Percentiles rank a stretch among this genome's conserved stretches.
Evolutionary conservation across 129 eudicot genomes (phyloP).

Genomic region (Erigeron canadensis): DNA sequence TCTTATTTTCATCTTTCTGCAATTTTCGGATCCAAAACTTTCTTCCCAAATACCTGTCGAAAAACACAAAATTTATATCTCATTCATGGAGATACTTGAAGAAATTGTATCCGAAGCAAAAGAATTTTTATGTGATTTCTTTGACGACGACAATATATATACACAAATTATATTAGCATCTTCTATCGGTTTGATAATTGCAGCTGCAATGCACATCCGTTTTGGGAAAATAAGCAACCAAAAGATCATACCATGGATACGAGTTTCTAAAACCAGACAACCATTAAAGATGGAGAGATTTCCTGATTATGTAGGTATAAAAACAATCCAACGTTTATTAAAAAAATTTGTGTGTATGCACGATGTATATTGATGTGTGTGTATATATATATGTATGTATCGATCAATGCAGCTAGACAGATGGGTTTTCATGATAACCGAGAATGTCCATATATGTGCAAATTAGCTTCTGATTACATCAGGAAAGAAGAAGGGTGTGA

Average conservation of each 20-base stretch:
- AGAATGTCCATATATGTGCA: constrained; percentile 73
- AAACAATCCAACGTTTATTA: constrained; percentile 23
- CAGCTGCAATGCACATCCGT: constrained; percentile 54
- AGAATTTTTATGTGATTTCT: constrained; percentile 8
- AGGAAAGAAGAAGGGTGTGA: constrained; percentile 76
- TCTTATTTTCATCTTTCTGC: constrained; percentile 27
- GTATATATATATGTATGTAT: constrained; percentile 5
- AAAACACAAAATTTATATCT: constrained; percentile 14
- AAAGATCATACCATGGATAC: constrained; percentile 67
- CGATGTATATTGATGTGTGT: not conserved
- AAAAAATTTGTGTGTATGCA: not conserved
- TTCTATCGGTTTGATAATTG: constrained; percentile 67
- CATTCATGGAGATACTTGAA: constrained; percentile 33
- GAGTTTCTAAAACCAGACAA: constrained; percentile 50
- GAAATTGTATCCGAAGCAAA: constrained; percentile 20
- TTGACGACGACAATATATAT: constrained; percentile 18
- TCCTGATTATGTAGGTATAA: constrained; percentile 91
- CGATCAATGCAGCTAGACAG: constrained; percentile 70
- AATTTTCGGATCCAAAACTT: constrained; percentile 34
- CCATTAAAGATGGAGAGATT: constrained; percentile 68
- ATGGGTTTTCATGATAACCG: constrained; percentile 69
- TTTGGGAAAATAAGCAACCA: constrained; percentile 39
- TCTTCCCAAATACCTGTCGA: constrained; percentile 19
- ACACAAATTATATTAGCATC: constrained; percentile 66
- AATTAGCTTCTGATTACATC: constrained; percentile 76